phyloP scores from a whole-genome alignment of 2,329 filamentous ascomycete species.

The Colletotrichum sansevieriae region DNA sequence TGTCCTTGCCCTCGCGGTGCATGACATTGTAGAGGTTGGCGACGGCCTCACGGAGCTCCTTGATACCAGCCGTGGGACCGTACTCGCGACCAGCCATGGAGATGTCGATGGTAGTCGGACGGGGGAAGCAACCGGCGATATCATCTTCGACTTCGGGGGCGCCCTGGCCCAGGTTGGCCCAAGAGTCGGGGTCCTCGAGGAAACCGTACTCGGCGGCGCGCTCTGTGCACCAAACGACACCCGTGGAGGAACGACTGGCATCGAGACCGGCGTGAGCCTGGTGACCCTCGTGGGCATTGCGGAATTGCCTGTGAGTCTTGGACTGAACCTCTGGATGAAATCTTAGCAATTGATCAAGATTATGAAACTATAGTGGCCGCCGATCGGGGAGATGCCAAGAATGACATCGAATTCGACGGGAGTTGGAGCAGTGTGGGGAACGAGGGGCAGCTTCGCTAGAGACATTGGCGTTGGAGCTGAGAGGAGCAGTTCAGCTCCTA shows the following conservation, averaged over 20 bases:
- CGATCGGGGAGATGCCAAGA: slow-evolving; percentile 31
- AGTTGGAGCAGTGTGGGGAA: slow-evolving; percentile 39
- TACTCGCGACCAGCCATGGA: slow-evolving; percentile 87
- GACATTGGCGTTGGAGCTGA: slow-evolving; percentile 25
- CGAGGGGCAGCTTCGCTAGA: slow-evolving; percentile 38
- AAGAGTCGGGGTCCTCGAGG: slow-evolving; percentile 81
- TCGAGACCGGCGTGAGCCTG: slow-evolving; percentile 92
- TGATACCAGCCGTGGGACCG: slow-evolving; percentile 93
- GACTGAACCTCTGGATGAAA: slow-evolving; percentile 78
- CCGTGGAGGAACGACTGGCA: slow-evolving; percentile 87
- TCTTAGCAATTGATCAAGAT: slow-evolving; percentile 38
- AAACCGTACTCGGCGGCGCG: slow-evolving; percentile 91
- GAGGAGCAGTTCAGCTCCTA: slow-evolving; percentile 34
- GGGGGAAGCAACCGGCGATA: slow-evolving; percentile 88
- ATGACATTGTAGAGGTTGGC: slow-evolving; percentile 94
- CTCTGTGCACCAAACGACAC: slow-evolving; percentile 94
- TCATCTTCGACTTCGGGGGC: slow-evolving; percentile 95
- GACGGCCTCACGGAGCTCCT: slow-evolving; percentile 88
- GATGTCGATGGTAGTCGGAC: slow-evolving; percentile 83
- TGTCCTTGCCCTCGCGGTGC: slow-evolving; percentile 87
- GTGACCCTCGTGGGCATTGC: slow-evolving; percentile 90
- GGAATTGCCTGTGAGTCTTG: slow-evolving; percentile 89
- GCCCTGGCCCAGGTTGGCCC: slow-evolving; percentile 96
- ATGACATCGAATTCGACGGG: slow-evolving; percentile 29
- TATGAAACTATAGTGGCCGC: background rate